Percentiles rank a stretch among this genome's conserved stretches.
Conservation (phyloP, 192 early-diverging fungal genomes). For the Pilaira anomala region DNA sequence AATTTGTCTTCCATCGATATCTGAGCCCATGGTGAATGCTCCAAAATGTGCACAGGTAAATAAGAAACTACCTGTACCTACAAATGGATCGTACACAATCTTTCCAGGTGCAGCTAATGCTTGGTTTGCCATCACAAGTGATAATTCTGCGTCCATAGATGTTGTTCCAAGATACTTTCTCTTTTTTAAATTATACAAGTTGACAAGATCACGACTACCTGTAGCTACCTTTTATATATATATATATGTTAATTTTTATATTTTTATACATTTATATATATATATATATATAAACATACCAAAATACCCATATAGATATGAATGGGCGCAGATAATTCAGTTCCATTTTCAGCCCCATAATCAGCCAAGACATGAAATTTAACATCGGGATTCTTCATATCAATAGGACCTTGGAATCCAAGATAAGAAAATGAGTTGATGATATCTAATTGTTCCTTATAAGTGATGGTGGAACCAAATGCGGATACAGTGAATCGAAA, state of each 20-base stretch:
- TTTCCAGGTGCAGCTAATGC: conserved; percentile 71
- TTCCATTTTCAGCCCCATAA: conserved; percentile 55
- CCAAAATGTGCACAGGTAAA: conserved; percentile 95
- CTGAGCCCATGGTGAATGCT: conserved; percentile 84
- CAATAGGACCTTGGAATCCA: conserved; percentile 78
- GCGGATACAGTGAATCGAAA: conserved; percentile 77
- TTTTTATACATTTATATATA: background rate
- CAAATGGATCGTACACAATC: conserved; percentile 94
- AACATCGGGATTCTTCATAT: conserved; percentile 75
- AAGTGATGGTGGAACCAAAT: conserved; percentile 71
- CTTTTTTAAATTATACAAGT: conserved; percentile 93
- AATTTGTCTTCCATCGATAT: conserved; percentile 98
- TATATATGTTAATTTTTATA: background rate
- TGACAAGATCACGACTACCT: conserved; percentile 69
- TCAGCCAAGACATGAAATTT: conserved; percentile 78
- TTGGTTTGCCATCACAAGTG: conserved; percentile 94
- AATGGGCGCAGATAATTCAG: background rate
- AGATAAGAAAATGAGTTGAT: conserved; percentile 87
- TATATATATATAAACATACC: conserved; percentile 30
- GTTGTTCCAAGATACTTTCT: conserved; percentile 93
- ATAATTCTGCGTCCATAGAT: conserved; percentile 97
- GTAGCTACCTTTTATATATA: conserved; percentile 49
- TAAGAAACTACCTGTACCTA: conserved; percentile 92
- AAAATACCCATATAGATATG: conserved; percentile 69
- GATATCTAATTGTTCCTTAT: conserved; percentile 69